These are phyloP conservation scores for Knoxdaviesia capensis DNA, from an alignment of 2,329 filamentous ascomycete species.

Conservation along the genomic window DNA sequence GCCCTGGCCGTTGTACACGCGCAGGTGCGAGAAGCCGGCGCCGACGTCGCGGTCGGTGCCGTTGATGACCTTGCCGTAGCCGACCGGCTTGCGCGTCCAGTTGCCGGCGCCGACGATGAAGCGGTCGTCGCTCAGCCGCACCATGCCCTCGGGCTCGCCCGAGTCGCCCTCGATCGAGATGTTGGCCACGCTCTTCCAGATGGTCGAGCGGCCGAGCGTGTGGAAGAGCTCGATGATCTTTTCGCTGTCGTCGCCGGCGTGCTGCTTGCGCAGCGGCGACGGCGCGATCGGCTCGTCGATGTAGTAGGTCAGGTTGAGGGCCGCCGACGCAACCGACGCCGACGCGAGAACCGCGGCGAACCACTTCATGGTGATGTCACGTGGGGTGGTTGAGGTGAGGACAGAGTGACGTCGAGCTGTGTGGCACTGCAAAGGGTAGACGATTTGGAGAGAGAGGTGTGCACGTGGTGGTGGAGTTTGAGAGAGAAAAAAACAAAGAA, in stretches of 20 bases:
- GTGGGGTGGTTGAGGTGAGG: too few species aligned
- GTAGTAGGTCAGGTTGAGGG: conserved; percentile 15
- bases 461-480: too few species aligned
- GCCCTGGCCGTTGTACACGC: conserved; percentile 22
- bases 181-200: conserved; percentile 20
- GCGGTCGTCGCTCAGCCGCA: conserved; percentile 19
- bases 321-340: conserved; percentile 1
- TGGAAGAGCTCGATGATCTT: conserved; percentile 17
- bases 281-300: conserved; percentile 13
- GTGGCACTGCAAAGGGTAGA: too few species aligned
- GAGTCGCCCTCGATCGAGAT: conserved; percentile 22
- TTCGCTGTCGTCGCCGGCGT: conserved; percentile 14
- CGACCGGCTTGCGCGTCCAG: conserved; percentile 14
- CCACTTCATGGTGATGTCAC: background rate
- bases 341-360: background rate
- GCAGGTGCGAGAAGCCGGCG: conserved; percentile 21
- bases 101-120: conserved; percentile 24
- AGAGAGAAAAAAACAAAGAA: too few species aligned
- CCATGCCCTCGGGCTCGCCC: conserved; percentile 27
- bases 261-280: conserved; percentile 14
- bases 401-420: too few species aligned
- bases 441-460: too few species aligned
- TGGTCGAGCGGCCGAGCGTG: conserved; percentile 16
- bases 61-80: conserved; percentile 20
- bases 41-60: conserved; percentile 27